These are phyloP conservation scores for Arctostaphylos glauca DNA, from an alignment of 148 eudicot genomes.

Conservation along the genomic window DNA sequence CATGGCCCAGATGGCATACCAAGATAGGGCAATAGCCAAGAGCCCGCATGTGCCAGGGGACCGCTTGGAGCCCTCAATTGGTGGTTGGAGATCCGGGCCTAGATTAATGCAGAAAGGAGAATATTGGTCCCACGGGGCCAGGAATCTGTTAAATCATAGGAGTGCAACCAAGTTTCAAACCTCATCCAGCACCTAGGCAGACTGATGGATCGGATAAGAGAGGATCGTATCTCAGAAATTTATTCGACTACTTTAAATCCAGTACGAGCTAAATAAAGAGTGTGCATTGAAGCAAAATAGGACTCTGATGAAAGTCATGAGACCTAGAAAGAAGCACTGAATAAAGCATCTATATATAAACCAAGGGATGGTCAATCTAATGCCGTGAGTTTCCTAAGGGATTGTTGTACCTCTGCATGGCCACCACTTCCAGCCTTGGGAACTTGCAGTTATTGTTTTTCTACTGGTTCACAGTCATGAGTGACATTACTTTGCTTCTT, in stretches of 20 bases:
- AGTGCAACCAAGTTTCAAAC: no score
- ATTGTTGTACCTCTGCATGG: not conserved
- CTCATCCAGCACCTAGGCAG: not conserved
- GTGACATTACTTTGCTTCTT: not conserved
- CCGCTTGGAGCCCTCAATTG: not conserved
- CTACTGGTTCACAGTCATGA: not conserved
- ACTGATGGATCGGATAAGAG: not conserved
- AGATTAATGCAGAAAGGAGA: not conserved
- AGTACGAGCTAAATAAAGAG: not conserved
- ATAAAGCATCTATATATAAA: not conserved
- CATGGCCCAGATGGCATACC: not conserved
- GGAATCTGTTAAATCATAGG: no score
- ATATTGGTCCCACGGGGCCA: not conserved
- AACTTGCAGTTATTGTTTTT: no score
- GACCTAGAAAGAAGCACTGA: not conserved
- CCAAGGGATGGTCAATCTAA: not conserved
- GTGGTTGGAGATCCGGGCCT: not conserved
- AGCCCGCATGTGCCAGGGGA: not conserved
- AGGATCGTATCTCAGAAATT: not conserved
- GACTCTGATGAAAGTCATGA: not conserved
- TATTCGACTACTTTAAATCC: not conserved
- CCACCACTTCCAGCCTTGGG: not conserved
- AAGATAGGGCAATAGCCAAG: not conserved
- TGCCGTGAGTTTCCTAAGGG: not conserved
- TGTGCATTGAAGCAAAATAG: not conserved